Base-by-base conservation (phyloP, 139 green algal genomes). In the Asterochloris erici region DNA sequence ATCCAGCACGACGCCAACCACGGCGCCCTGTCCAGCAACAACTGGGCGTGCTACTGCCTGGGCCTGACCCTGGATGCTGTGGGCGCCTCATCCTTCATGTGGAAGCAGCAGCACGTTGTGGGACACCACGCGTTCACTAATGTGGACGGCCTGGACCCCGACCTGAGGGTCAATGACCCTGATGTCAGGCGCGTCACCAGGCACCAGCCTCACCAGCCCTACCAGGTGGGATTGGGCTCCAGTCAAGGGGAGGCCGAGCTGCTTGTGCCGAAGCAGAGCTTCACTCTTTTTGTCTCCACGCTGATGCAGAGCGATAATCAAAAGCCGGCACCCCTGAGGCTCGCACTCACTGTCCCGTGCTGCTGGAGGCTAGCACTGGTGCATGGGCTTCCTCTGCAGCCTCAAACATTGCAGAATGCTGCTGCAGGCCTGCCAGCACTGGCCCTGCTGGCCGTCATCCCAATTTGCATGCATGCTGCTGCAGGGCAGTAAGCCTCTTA, bases 31-130 rank as follows among this genome's bases (percentile, higher is more conserved):
- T 79, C 71, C 71, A 84, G 75, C 28, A 89, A 78, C 61, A 79
- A 61, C 24, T 24, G 16, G 14, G 19, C 90, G 14, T 73, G 80
- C 24, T 85, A 91, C 63, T 17, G 85, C 24, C 86, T 92, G 73
- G 87, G 91, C 24, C 29, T 81, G 6, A 90, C 88, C 6, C 84
- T 95, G 69, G 92, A 95, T 79, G n/a, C 92, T 19, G 86, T 95
- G 26, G 92, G 92, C 21, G 91, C 90, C 38, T 91, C 86, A 10
- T 88, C 82, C n/a, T 95, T 94, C 81, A 94, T 94, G 87, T 95
- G 92, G 92, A 90, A 87, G 84, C 91, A 94, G 88, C 90, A 94
- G 83, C 92, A 95, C 79, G 91, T 95, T n/a, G 88, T 93, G 63
- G 92, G 92, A 1, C 92, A 95, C 81, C 92, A 95, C 82, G 84